Percentiles rank a stretch among this genome's conserved stretches.
Evolutionary conservation across 1,284 basidiomycete genomes (phyloP).

Genomic region (Heterobasidion parviporum): DNA sequence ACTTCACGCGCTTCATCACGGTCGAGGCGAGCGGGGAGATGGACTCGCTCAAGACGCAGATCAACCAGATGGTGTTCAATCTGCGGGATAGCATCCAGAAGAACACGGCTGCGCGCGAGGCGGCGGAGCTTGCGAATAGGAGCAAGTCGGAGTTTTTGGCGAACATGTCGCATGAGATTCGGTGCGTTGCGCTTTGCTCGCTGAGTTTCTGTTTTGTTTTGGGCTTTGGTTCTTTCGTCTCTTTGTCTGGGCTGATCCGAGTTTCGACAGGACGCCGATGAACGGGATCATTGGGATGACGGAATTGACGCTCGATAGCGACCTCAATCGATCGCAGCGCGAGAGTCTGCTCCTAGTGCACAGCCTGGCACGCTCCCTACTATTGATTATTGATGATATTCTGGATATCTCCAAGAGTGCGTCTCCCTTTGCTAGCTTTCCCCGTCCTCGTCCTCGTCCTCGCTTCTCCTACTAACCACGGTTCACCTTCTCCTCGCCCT

Average conservation of each 20-base stretch:
- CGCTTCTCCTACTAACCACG: background rate
- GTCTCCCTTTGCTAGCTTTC: constrained; percentile 21
- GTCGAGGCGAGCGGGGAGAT: constrained; percentile 98
- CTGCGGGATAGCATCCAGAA: constrained; percentile 96
- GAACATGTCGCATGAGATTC: constrained; percentile 95
- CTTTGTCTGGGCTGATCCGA: constrained; percentile 2
- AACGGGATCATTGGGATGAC: constrained; percentile 99
- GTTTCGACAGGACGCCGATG: constrained; percentile 78
- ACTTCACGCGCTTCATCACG: constrained; percentile 98
- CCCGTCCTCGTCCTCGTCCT: background rate
- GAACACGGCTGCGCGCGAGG: constrained; percentile 96
- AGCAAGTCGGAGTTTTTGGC: constrained; percentile 98
- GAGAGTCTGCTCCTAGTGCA: constrained; percentile 97
- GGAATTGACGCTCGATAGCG: constrained; percentile 91
- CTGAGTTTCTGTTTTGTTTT: background rate
- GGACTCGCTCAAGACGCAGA: constrained; percentile 99
- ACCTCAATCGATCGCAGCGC: constrained; percentile 81
- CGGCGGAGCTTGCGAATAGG: constrained; percentile 93
- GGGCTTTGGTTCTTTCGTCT: background rate
- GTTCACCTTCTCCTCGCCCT: background rate
- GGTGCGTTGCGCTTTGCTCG: constrained; percentile 38
- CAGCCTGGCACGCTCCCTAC: constrained; percentile 85
- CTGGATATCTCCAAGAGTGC: constrained; percentile 96
- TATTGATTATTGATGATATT: constrained; percentile 98
- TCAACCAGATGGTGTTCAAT: constrained; percentile 99